Evolutionary conservation across 768 basidiomycete species (phyloP).

Genomic region (Xerocomellus amylosporus): DNA sequence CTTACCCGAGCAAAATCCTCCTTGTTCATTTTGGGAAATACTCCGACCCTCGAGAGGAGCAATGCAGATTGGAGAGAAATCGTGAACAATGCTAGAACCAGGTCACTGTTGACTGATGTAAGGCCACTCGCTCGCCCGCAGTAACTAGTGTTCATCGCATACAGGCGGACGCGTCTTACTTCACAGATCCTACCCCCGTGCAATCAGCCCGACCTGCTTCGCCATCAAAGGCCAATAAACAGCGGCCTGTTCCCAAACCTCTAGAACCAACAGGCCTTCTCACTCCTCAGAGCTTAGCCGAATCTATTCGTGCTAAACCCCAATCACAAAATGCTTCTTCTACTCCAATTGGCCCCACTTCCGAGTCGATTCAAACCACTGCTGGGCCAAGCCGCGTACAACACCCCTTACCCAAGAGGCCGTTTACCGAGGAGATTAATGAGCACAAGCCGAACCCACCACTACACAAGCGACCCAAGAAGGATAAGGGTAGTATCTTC

Average conservation of each 20-base stretch:
- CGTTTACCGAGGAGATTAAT: slow-evolving; percentile 14
- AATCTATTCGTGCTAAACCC: slow-evolving; percentile 27
- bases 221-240: slow-evolving; percentile 24
- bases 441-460: slow-evolving; percentile 27
- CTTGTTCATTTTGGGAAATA: slow-evolving; percentile 89
- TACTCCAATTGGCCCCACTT: background rate
- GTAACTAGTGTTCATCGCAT: background rate
- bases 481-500: slow-evolving; percentile 46
- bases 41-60: slow-evolving; percentile 83
- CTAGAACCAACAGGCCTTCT: slow-evolving; percentile 34
- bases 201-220: slow-evolving; percentile 17
- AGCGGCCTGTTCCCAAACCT: slow-evolving; percentile 14
- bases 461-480: slow-evolving; percentile 32
- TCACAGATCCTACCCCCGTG: slow-evolving; percentile 30
- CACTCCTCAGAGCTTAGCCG: slow-evolving; percentile 39
- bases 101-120: slow-evolving; percentile 66
- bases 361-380: background rate
- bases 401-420: slow-evolving; percentile 22
- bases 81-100: slow-evolving; percentile 67
- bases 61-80: slow-evolving; percentile 78
- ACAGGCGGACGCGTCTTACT: slow-evolving; percentile 38
- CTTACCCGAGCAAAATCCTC: slow-evolving; percentile 95
- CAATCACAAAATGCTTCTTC: slow-evolving; percentile 12
- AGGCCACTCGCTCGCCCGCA: background rate
- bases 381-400: slow-evolving; percentile 7